phyloP scores from a whole-genome alignment of 441 rosid genomes.

The Gossypium trilobum region DNA sequence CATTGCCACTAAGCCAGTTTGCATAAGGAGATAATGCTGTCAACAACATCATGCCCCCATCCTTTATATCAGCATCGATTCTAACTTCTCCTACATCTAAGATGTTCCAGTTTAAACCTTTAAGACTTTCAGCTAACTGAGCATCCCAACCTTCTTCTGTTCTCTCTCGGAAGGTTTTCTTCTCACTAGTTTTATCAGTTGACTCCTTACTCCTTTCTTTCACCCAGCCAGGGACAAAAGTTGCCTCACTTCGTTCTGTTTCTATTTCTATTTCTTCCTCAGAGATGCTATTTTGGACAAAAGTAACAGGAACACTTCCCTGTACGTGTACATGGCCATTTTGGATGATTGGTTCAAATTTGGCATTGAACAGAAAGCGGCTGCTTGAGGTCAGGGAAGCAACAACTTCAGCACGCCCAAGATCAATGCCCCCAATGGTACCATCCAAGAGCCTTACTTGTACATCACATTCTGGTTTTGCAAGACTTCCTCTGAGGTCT shows the following conservation, averaged over 20 bases:
- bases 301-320: conserved; percentile 85
- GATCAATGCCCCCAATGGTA: conserved; percentile 90
- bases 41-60: conserved; percentile 96
- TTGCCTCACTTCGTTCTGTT: conserved; percentile 42
- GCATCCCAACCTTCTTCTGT: conserved; percentile 85
- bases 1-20: conserved; percentile 93
- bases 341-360: conserved; percentile 79
- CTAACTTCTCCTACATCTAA: conserved; percentile 94
- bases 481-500: conserved; percentile 92
- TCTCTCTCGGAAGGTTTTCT: conserved; percentile 61
- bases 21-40: conserved; percentile 93
- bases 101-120: conserved; percentile 79
- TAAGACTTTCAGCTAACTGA: conserved; percentile 83
- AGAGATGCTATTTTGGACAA: conserved; percentile 45
- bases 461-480: conserved; percentile 95
- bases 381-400: conserved; percentile 87
- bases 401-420: conserved; percentile 94
- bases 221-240: conserved; percentile 69
- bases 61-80: conserved; percentile 91
- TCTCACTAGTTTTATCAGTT: conserved; percentile 43
- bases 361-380: conserved; percentile 92
- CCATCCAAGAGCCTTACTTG: conserved; percentile 96
- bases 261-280: conserved; percentile 58
- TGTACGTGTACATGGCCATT: conserved; percentile 93
- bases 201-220: conserved; percentile 59